Evolutionary conservation across 805 yeast species (phyloP), one percentile per base, ranked within the genome.

Genomic region (Candida pini): DNA sequence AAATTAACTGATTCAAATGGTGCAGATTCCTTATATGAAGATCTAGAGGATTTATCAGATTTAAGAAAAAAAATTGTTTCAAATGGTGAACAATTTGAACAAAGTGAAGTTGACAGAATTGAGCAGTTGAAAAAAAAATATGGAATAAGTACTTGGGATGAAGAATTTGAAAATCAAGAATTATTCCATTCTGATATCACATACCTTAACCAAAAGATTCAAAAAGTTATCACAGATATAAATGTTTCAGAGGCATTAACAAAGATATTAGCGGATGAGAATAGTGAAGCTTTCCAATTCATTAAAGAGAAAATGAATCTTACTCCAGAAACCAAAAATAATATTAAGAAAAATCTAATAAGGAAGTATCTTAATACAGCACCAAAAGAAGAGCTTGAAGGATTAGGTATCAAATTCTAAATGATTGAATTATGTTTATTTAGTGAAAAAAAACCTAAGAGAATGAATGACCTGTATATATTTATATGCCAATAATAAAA

Each of bases 311-410:
- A 51, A 26, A 48, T 66, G 33, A 66, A 69, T 9, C 44, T 57
- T 21, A 56, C 34, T 8, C 58, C 66, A 21, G 70, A 73, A 6
- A 58, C 63, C 43, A 71, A 73, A 53, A 64, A 63, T 33, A 68
- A 69, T 55, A 75, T 79, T 16, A 76, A 69, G 53, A 85, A 83
- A 64, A 88, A 88, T 57, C 59, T 85, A 30, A 58, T 84, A 47
- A 71, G 87, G 54, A 84, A 82, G 59, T 79, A 70, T 54, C 36
- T 61, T 10, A 51, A 52, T 17, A 39, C 36, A 15, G 39, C 58
- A 4, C 39, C 60, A 6, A 18, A 18, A n/a, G 55, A 47, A 10
- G 59, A 56, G 35, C 47, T 58, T 31, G 22, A 31, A 15, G 30
- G 40, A 22, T 41, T 54, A 36, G 60, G 62, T 22, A 41, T 55